Percentiles rank a stretch among this genome's conserved stretches.
These are phyloP conservation scores for Drechslera avenae DNA, from an alignment of 2,329 filamentous ascomycete genomes.

Conservation along the genomic window DNA sequence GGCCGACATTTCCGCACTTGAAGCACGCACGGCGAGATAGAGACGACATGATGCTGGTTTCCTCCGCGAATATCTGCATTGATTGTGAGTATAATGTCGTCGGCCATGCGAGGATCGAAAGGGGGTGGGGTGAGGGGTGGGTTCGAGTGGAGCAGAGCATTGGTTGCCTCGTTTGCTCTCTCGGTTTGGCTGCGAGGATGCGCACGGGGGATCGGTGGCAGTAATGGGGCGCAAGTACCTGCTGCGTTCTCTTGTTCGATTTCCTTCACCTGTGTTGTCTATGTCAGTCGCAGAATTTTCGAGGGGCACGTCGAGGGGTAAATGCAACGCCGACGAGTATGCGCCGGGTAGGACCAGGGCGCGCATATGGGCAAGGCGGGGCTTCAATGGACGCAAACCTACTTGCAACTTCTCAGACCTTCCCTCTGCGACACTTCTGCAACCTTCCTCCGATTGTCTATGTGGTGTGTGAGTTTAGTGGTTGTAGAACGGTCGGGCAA, in stretches of 20 bases:
- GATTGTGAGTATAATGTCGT: slow-evolving; percentile 25
- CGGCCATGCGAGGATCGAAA: slow-evolving; percentile 18
- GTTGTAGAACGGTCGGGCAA: slow-evolving; percentile 25
- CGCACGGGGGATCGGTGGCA: slow-evolving; percentile 2
- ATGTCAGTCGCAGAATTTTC: slow-evolving; percentile 42
- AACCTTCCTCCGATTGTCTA: slow-evolving; percentile 42
- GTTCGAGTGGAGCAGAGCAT: slow-evolving; percentile 27
- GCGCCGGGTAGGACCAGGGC: slow-evolving; percentile 23
- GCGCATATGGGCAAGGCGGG: slow-evolving; percentile 3
- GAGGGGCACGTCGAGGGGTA: slow-evolving; percentile 33
- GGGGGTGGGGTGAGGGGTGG: slow-evolving; percentile 26
- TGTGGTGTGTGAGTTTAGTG: slow-evolving; percentile 30
- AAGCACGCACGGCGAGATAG: slow-evolving; percentile 60
- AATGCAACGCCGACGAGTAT: slow-evolving; percentile 26
- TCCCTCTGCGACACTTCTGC: slow-evolving; percentile 50
- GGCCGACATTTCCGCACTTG: slow-evolving; percentile 59
- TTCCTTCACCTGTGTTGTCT: slow-evolving; percentile 41
- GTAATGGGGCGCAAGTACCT: slow-evolving; percentile 31
- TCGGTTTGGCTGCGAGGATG: slow-evolving; percentile 2
- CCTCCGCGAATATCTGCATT: slow-evolving; percentile 37
- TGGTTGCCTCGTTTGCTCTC: slow-evolving; percentile 24
- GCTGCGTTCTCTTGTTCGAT: slow-evolving; percentile 33
- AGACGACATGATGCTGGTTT: slow-evolving; percentile 55
- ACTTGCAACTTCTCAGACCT: slow-evolving; percentile 46
- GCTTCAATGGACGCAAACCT: slow-evolving; percentile 22